Evolutionary conservation across 139 green algal genomes (phyloP).

Genomic region (Chlorokybus atmophyticus): DNA sequence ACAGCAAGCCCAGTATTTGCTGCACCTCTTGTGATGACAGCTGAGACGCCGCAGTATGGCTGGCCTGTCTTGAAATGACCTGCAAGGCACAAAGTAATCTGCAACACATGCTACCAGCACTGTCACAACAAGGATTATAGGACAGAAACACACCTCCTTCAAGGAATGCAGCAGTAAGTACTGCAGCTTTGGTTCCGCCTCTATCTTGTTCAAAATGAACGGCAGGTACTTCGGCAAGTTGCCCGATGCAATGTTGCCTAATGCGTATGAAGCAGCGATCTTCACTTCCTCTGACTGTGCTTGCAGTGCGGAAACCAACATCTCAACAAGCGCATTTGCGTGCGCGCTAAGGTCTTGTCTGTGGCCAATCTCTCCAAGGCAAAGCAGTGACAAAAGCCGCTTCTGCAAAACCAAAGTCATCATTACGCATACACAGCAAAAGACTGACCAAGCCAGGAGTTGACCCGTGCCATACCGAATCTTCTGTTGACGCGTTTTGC

Average conservation of each 20-base stretch:
- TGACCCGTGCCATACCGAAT: not conserved
- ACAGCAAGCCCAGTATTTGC: slow-evolving; percentile 53
- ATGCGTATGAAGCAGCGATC: slow-evolving; percentile 54
- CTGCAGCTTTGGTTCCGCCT: slow-evolving; percentile 37
- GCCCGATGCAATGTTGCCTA: slow-evolving; percentile 66
- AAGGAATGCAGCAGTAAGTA: slow-evolving; percentile 62
- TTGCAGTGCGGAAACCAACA: slow-evolving; percentile 27
- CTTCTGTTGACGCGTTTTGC: not conserved
- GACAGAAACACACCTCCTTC: slow-evolving; percentile 82
- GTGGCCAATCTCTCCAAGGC: slow-evolving; percentile 62
- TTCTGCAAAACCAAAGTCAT: slow-evolving; percentile 8
- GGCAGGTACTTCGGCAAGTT: slow-evolving; percentile 65
- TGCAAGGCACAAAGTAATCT: too few relatives aligned
- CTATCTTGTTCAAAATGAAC: slow-evolving; percentile 49
- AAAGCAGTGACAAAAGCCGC: slow-evolving; percentile 66
- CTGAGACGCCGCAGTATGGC: too few relatives aligned
- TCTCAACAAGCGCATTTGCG: slow-evolving; percentile 31
- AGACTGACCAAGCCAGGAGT: slow-evolving; percentile 1
- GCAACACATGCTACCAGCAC: too few relatives aligned
- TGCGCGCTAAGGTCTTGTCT: slow-evolving; percentile 44
- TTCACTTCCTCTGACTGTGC: slow-evolving; percentile 53
- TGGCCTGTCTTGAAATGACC: too few relatives aligned
- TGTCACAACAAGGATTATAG: too few relatives aligned
- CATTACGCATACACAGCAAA: not conserved
- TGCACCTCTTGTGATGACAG: not conserved